phyloP scores from a whole-genome alignment of 331 rosid genomes.

The Pyracantha coccinea region DNA sequence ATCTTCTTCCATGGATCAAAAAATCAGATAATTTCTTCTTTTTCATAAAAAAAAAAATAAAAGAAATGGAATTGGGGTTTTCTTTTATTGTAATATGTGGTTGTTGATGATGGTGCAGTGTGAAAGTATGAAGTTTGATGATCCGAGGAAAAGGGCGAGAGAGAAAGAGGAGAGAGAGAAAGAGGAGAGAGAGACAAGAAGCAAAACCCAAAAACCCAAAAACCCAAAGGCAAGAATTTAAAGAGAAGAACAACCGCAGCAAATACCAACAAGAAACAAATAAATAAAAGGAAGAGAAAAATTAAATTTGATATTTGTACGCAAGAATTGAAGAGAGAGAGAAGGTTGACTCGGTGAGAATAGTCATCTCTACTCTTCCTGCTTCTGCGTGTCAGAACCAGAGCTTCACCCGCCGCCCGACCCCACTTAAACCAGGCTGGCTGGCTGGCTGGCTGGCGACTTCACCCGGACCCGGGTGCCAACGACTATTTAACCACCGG shows the following conservation, averaged over 20 bases:
- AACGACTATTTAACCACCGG: not conserved
- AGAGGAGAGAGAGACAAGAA: not conserved
- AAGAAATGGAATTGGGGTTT: not conserved
- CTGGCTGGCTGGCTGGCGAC: not conserved
- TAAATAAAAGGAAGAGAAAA: not conserved
- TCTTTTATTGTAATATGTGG: not conserved
- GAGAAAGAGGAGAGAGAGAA: not conserved
- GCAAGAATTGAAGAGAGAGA: not conserved
- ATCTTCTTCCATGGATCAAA: conserved; percentile 3
- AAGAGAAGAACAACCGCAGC: not conserved
- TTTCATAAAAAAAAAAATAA: not conserved
- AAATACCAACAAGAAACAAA: not conserved
- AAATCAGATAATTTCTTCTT: not conserved
- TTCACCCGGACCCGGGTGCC: not conserved
- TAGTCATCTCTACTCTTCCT: not conserved
- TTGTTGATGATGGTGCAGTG: not conserved
- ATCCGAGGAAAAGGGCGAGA: not conserved
- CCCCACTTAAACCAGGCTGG: conserved; percentile 15
- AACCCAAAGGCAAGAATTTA: not conserved
- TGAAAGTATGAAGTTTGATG: not conserved
- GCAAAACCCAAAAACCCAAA: not conserved
- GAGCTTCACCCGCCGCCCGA: not conserved
- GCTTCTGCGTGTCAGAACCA: not conserved
- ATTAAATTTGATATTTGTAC: not conserved
- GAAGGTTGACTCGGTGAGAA: not conserved